These are phyloP conservation scores for Narthecium ossifragum DNA, from an alignment of 106 monocot species.

Conservation along the genomic window DNA sequence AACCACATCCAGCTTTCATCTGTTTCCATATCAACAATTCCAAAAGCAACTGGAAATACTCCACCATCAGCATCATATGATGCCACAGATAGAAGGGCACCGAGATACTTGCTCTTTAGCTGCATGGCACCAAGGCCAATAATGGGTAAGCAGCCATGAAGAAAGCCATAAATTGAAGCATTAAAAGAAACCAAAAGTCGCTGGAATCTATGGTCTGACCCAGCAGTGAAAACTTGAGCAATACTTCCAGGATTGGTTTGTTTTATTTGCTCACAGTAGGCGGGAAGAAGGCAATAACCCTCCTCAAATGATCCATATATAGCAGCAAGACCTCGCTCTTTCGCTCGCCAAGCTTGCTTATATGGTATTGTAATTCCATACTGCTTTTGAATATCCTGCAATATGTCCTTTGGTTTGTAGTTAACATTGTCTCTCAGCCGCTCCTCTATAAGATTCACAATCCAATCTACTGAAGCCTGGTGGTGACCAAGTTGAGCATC, in stretches of 20 bases:
- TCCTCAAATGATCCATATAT: slow-evolving; percentile 71
- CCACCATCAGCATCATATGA: slow-evolving; percentile 68
- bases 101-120: slow-evolving; percentile 63
- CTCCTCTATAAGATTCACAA: slow-evolving; percentile 62
- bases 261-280: slow-evolving; percentile 53
- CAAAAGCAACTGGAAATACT: slow-evolving; percentile 62
- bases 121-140: slow-evolving; percentile 40
- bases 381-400: slow-evolving; percentile 63
- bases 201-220: slow-evolving; percentile 51
- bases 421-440: slow-evolving; percentile 47
- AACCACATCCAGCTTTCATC: slow-evolving; percentile 83
- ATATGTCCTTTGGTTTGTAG: slow-evolving; percentile 71
- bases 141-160: slow-evolving; percentile 53
- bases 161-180: slow-evolving; percentile 57
- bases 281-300: slow-evolving; percentile 58
- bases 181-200: slow-evolving; percentile 47
- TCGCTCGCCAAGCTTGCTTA: slow-evolving; percentile 76
- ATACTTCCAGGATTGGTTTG: slow-evolving; percentile 52
- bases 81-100: slow-evolving; percentile 48
- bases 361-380: slow-evolving; percentile 73
- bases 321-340: slow-evolving; percentile 61
- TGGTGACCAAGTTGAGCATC: slow-evolving; percentile 54
- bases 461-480: slow-evolving; percentile 73
- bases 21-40: slow-evolving; percentile 48
- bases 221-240: slow-evolving; percentile 46